Evolutionary conservation across 208 protist genomes (phyloP), one percentile per base, ranked within the genome.

Genomic region (Porcisia hertigi): DNA sequence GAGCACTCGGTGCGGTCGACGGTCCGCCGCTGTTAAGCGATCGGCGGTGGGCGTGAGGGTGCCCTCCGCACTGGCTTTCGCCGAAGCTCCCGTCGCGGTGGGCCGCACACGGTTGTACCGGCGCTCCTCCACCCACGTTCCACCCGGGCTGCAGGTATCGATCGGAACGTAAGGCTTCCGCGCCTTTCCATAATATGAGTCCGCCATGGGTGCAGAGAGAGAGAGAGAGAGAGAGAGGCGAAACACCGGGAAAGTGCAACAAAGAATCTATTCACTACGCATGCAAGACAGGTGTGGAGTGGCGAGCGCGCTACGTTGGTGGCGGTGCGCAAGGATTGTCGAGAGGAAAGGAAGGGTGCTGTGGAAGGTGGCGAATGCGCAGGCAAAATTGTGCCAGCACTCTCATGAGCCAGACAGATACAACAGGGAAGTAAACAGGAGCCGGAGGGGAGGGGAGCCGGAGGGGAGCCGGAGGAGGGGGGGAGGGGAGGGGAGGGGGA

Each of bases 51-150:
- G 23, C 39, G 70, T 75, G 70, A 60, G 30, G 47, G 60, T 41
- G 14, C 62, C 62, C 5, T 20, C 9, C n/a, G 71, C 41, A 14
- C 16, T 49, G 53, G 30, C 30, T 20, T 43, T 49, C 18, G 73
- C 59, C 7, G 71, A 58, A 1, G 76, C 54, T 34, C 62, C 67
- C 52, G 45, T 74, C 41, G 60, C 74, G 75, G 84, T 85, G 62
- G 85, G 91, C 1, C 93, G 89, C 49, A 71, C 73, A 60, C 85
- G 88, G 81, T 97, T 97, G 87, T 95, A 97, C n/a, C 87, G 87
- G 72, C 93, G 93, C 79, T 97, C 93, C 70, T 97, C 91, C 7
- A 97, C 85, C 93, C 93, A 97, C 49, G 84, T 92, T 1, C 93
- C 93, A 52, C 67, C 86, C 3, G 91, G 93, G 69, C 90, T 93